Percentiles rank a stretch among this genome's conserved stretches.
phyloP scores from a whole-genome alignment of 2,329 filamentous ascomycete genomes.

The Fusarium sp. region DNA sequence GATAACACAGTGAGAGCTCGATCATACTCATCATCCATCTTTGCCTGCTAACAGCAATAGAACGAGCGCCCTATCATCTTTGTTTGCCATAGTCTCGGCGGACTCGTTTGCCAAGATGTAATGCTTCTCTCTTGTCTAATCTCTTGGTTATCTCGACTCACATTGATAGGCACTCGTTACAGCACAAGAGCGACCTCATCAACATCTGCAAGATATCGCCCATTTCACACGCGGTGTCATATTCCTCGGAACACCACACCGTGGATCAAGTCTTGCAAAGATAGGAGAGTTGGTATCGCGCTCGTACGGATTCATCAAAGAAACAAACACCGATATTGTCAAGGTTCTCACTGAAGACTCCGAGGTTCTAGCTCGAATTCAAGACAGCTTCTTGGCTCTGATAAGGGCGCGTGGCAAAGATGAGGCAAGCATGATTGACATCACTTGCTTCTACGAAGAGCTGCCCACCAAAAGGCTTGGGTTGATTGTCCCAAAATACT shows the following conservation, averaged over 20 bases:
- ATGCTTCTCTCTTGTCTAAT: too few species aligned
- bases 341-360: constrained; percentile 18
- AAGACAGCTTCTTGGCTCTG: constrained; percentile 24
- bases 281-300: constrained; percentile 22
- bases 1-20: constrained; percentile 10
- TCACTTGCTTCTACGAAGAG: constrained; percentile 39
- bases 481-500: constrained; percentile 25
- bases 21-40: too few species aligned
- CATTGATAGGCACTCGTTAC: constrained; percentile 12
- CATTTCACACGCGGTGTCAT: constrained; percentile 17
- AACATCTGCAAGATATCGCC: constrained; percentile 22
- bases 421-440: not conserved
- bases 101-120: constrained; percentile 38
- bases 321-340: constrained; percentile 30
- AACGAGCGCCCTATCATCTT: constrained; percentile 28
- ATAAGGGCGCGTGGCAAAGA: not conserved
- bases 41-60: not conserved
- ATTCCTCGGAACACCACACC: constrained; percentile 34
- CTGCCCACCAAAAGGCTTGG: constrained; percentile 18
- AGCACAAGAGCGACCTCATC: constrained; percentile 15
- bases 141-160: too few species aligned
- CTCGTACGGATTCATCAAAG: constrained; percentile 19
- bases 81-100: constrained; percentile 31
- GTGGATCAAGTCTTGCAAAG: constrained; percentile 26
- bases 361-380: constrained; percentile 23